These are phyloP conservation scores for Orbilia quercus DNA, from an alignment of 2,329 filamentous ascomycete genomes.

Conservation along the genomic window DNA sequence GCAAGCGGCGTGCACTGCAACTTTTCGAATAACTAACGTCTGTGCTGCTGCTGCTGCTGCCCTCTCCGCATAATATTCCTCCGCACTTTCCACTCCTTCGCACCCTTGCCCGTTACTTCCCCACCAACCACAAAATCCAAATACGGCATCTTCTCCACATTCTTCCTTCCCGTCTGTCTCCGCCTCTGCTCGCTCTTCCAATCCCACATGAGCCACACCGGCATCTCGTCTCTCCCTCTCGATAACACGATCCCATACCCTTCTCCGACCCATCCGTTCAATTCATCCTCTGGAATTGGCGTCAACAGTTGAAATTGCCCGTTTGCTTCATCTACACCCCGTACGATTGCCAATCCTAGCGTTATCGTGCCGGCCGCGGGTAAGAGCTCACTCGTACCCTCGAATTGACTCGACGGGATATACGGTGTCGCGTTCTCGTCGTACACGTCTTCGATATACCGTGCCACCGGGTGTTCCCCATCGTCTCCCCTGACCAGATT, in stretches of 20 bases:
- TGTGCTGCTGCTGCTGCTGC: constrained; percentile 51
- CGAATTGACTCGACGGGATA: constrained; percentile 59
- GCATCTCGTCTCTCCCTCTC: constrained; percentile 75
- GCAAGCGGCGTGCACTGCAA: background rate
- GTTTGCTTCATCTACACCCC: constrained; percentile 72
- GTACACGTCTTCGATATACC: constrained; percentile 46
- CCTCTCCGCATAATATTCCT: constrained; percentile 59
- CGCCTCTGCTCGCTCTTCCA: constrained; percentile 38
- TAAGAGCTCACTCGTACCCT: constrained; percentile 73
- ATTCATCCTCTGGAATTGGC: constrained; percentile 65
- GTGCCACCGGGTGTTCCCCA: constrained; percentile 56
- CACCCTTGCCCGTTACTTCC: constrained; percentile 70
- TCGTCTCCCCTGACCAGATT: constrained; percentile 70
- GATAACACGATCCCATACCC: constrained; percentile 72
- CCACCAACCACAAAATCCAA: constrained; percentile 70
- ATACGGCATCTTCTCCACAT: constrained; percentile 67
- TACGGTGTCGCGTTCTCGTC: constrained; percentile 57
- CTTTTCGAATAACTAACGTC: constrained; percentile 23
- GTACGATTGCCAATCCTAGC: constrained; percentile 75
- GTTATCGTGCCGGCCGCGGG: constrained; percentile 68
- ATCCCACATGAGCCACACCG: constrained; percentile 70
- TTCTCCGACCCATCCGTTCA: constrained; percentile 64
- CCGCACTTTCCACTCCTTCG: constrained; percentile 73
- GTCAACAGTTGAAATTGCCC: constrained; percentile 74
- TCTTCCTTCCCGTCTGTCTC: constrained; percentile 47